Evolutionary conservation across 129 eudicot genomes (phyloP).

Genomic region (Centaurea solstitialis): DNA sequence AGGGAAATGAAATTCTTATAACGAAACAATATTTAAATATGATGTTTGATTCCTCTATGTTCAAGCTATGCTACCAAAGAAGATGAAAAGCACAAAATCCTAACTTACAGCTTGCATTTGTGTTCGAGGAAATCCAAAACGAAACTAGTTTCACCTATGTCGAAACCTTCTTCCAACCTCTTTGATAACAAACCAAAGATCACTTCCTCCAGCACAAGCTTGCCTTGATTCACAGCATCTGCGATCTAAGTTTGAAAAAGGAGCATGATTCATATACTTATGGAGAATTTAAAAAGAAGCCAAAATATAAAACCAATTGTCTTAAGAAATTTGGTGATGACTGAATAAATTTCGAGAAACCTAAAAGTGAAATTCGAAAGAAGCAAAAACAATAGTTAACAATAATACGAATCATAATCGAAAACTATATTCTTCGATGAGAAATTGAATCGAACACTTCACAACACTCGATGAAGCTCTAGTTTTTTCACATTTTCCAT

Average conservation of each 20-base stretch:
- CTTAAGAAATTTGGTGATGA: too few relatives aligned
- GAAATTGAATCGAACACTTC: neutral
- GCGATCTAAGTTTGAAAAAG: slow-evolving; percentile 52
- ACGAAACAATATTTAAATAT: too few relatives aligned
- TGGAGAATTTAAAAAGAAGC: too few relatives aligned
- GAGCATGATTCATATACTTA: neutral
- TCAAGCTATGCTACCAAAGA: neutral
- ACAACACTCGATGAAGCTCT: too few relatives aligned
- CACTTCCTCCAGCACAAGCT: slow-evolving; percentile 88
- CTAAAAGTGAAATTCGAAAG: too few relatives aligned
- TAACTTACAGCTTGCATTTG: slow-evolving; percentile 70
- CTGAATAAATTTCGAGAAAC: too few relatives aligned
- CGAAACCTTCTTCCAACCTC: slow-evolving; percentile 85
- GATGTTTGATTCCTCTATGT: neutral
- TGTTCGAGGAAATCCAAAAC: slow-evolving; percentile 90
- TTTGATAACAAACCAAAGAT: slow-evolving; percentile 85
- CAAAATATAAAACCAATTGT: too few relatives aligned
- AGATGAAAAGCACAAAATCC: neutral
- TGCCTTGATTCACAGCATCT: slow-evolving; percentile 78
- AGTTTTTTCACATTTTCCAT: too few relatives aligned
- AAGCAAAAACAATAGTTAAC: too few relatives aligned
- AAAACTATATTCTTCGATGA: neutral
- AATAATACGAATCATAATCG: neutral
- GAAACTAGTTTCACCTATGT: slow-evolving; percentile 90
- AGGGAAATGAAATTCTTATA: neutral